Base-by-base conservation (phyloP, 306 rosid genomes). In the Quillaja saponaria region DNA sequence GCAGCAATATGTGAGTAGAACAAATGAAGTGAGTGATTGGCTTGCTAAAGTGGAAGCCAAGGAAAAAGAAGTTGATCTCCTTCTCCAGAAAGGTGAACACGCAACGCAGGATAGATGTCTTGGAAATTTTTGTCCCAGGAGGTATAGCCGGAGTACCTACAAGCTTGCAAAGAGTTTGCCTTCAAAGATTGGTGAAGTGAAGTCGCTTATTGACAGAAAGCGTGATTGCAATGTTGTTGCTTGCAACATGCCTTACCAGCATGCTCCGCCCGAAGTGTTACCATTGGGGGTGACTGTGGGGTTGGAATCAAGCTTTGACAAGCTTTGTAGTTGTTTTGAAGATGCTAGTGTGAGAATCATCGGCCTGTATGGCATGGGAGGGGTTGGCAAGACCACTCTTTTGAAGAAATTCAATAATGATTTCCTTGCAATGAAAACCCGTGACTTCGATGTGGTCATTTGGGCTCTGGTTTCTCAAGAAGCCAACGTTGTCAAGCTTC, bases 401-500 rank as follows among this genome's bases (percentile, higher is more conserved):
- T 25, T 25, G 4, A 25, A 25, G 31, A 25, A 25, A 25, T 25
- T 25, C 31, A 25, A 25, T 4, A 25, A 25, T 25, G 31, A 25
- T 25, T 25, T 25, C 31, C 31, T 25, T 25, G 0, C 25, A 50
- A 48, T 34, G 13, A 55, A 39, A 38, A 12, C 17, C 10, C 35
- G 33, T 4, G 5, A 42, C 3, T 77, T 61, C 35, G 37, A 40
- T 40, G 6, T 41, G 10, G 75, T 61, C 5, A 37, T 69, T 11
- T 74, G 74, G 77, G 51, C 56, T 3, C 62, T 42, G 9, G 60
- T 74, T 9, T 71, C 78, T 5, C 66, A 18, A 20, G 73, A 69
- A 45, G 17, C 16, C 6, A 47, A 52, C 10, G 14, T 33, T 3
- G 21, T 60, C 7, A 50, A 50, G 4, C 14, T 81, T 0, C 42